These are phyloP conservation scores for Solanum verrucosum DNA, from an alignment of 257 asterid species.

Conservation along the genomic window DNA sequence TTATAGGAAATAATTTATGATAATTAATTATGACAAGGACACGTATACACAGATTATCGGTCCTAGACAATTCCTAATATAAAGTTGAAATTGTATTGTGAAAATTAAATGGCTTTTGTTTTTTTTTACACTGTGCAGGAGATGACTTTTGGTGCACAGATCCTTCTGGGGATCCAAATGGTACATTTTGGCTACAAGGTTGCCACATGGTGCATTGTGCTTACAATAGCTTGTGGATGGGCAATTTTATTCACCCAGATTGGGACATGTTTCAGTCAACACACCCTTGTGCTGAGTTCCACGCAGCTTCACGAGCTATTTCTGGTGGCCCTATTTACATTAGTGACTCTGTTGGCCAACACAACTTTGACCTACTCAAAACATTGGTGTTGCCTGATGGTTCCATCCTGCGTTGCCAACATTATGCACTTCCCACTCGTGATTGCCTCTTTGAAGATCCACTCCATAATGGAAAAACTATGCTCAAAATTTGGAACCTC, in stretches of 20 bases:
- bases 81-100: too few relatives aligned
- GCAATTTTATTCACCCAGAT: conserved; percentile 88
- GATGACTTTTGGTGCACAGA: conserved; percentile 98
- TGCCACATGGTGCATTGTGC: conserved; percentile 99
- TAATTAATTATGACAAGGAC: not conserved
- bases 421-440: conserved; percentile 72
- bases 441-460: conserved; percentile 85
- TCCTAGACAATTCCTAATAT: not conserved
- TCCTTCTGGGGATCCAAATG: conserved; percentile 88
- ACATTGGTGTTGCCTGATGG: conserved; percentile 76
- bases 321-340: conserved; percentile 95
- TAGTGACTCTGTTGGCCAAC: conserved; percentile 72
- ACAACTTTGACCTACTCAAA: conserved; percentile 62
- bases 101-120: not conserved
- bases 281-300: conserved; percentile 89
- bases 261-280: conserved; percentile 99
- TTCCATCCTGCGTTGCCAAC: conserved; percentile 62
- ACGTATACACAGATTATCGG: not conserved
- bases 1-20: not conserved
- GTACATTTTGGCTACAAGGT: conserved; percentile 93
- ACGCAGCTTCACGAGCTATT: conserved; percentile 92
- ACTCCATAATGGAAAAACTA: conserved; percentile 72
- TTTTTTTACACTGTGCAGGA: conserved; percentile 18
- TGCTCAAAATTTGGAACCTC: conserved; percentile 86
- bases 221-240: conserved; percentile 95